Percentiles rank a stretch among this genome's conserved stretches.
Conservation (phyloP, 164 flowering plant genomes). For the Tetrastigma voinierianum region DNA sequence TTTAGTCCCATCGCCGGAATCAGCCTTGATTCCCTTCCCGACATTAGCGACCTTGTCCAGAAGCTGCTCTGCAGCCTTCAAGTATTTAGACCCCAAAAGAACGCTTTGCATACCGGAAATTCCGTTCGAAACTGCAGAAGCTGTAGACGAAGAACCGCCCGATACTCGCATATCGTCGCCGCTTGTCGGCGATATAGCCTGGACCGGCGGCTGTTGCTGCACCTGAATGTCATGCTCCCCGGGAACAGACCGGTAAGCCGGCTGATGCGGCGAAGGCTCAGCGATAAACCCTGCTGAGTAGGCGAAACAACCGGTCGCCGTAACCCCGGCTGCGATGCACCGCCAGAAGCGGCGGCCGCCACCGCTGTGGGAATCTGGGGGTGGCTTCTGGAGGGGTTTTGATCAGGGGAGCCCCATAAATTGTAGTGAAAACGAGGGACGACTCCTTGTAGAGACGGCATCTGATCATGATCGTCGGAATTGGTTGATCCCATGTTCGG, state of each 20-base stretch:
- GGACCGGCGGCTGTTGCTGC: constrained; percentile 9
- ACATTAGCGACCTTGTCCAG: constrained; percentile 87
- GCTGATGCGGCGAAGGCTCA: constrained; percentile 75
- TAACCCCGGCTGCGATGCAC: constrained; percentile 11
- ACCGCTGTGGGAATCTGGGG: background rate
- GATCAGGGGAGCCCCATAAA: constrained; percentile 29
- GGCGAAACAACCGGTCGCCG: constrained; percentile 8
- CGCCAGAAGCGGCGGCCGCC: constrained; percentile 1
- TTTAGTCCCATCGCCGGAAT: constrained; percentile 14
- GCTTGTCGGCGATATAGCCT: constrained; percentile 27
- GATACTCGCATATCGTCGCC: constrained; percentile 33
- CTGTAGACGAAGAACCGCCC: constrained; percentile 40
- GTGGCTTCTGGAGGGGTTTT: background rate
- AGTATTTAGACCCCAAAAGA: constrained; percentile 71
- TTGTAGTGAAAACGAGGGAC: constrained; percentile 45
- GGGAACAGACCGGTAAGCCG: constrained; percentile 16
- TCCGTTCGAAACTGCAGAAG: constrained; percentile 44
- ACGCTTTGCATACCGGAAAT: constrained; percentile 48
- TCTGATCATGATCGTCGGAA: constrained; percentile 22
- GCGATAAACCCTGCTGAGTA: constrained; percentile 60
- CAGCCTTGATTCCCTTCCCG: constrained; percentile 37
- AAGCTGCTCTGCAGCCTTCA: constrained; percentile 76
- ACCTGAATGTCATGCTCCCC: constrained; percentile 26
- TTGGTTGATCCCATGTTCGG: constrained; percentile 9
- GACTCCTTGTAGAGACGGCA: constrained; percentile 35